Evolutionary conservation across 2,329 filamentous ascomycete genomes (phyloP).

Genomic region (Colletotrichum gigasporum): DNA sequence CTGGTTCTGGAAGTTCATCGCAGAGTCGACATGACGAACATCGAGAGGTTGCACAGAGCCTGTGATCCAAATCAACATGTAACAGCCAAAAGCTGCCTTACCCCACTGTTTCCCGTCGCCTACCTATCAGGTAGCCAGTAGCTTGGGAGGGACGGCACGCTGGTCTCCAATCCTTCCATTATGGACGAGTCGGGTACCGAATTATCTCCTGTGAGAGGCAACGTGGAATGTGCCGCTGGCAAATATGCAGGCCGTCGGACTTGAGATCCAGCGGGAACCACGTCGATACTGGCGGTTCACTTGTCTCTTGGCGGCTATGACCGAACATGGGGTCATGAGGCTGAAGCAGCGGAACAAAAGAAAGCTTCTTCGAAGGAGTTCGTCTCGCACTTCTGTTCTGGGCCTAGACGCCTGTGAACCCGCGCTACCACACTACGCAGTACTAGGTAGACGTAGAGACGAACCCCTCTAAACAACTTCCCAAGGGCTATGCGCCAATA

Average conservation of each 20-base stretch:
- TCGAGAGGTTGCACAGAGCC: neutral
- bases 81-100: neutral
- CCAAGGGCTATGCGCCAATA: neutral
- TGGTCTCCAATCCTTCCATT: no score
- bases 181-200: neutral
- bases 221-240: neutral
- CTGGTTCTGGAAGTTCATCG: neutral
- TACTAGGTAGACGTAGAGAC: neutral
- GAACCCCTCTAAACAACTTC: neutral
- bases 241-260: slow-evolving; percentile 15
- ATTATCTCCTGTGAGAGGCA: neutral
- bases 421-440: no score
- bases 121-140: no score
- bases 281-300: neutral
- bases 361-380: neutral
- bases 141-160: no score
- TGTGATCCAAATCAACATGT: neutral
- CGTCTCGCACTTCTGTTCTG: slow-evolving; percentile 4
- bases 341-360: neutral
- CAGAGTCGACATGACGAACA: neutral
- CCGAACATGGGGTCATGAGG: neutral
- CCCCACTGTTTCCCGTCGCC: neutral
- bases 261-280: neutral
- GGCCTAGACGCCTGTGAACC: neutral
- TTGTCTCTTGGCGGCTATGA: neutral